Percentiles rank a stretch among this genome's conserved stretches.
Evolutionary conservation across 2,329 filamentous ascomycete genomes (phyloP).

Genomic region (Grosmannia clavigera): DNA sequence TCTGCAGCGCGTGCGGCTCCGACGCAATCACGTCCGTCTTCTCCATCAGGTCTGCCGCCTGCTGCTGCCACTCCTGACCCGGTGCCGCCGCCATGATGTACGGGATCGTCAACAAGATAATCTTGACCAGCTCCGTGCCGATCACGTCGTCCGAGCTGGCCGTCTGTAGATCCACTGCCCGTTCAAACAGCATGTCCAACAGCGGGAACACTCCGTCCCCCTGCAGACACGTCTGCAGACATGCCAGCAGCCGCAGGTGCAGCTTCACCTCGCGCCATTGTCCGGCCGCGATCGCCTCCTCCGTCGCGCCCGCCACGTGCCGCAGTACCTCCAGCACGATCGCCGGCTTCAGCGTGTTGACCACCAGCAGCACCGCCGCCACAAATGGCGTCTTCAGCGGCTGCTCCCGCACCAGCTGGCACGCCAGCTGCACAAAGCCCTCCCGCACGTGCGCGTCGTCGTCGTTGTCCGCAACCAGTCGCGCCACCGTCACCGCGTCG

Average conservation of each 20-base stretch:
- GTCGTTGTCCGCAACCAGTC: slow-evolving; percentile 66
- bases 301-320: slow-evolving; percentile 46
- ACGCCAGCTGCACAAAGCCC: slow-evolving; percentile 58
- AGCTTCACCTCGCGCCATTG: slow-evolving; percentile 90
- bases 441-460: slow-evolving; percentile 61
- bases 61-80: slow-evolving; percentile 49
- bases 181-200: slow-evolving; percentile 78
- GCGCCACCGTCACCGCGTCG: slow-evolving; percentile 63
- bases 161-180: slow-evolving; percentile 87
- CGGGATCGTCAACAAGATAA: slow-evolving; percentile 87
- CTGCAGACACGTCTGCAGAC: slow-evolving; percentile 66
- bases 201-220: slow-evolving; percentile 77
- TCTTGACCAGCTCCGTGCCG: slow-evolving; percentile 83
- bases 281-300: slow-evolving; percentile 57
- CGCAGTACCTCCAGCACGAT: slow-evolving; percentile 59
- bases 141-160: slow-evolving; percentile 85
- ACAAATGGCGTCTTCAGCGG: slow-evolving; percentile 96
- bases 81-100: slow-evolving; percentile 72
- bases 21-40: slow-evolving; percentile 93
- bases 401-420: slow-evolving; percentile 77
- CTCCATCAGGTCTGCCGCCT: slow-evolving; percentile 68
- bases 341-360: slow-evolving; percentile 67
- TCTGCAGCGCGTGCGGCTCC: slow-evolving; percentile 73
- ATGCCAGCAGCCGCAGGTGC: slow-evolving; percentile 77
- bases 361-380: slow-evolving; percentile 67